These are phyloP conservation scores for Globisporangium sylvaticum DNA, from an alignment of 352 stramenopile species.

Conservation along the genomic window DNA sequence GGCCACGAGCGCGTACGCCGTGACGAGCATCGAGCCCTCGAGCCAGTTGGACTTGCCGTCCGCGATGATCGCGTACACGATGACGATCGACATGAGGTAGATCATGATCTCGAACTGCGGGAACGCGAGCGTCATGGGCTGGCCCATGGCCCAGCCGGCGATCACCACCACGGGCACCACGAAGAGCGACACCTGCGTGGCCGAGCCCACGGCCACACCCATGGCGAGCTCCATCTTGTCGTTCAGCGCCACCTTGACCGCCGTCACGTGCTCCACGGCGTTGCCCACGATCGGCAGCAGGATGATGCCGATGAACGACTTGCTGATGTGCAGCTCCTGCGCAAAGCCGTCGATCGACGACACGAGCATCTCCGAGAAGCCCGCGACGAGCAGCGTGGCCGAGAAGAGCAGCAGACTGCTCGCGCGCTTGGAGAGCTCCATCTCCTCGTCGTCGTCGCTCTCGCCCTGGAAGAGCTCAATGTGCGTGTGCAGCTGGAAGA, in stretches of 20 bases:
- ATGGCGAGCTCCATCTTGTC: constrained; percentile 99
- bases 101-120: constrained; percentile 95
- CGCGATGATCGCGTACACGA: constrained; percentile 91
- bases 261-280: constrained; percentile 97
- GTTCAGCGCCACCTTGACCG: constrained; percentile 95
- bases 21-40: constrained; percentile 89
- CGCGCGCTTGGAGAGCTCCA: constrained; percentile 75
- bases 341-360: constrained; percentile 79
- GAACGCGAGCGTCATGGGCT: constrained; percentile 95
- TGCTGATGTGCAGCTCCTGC: constrained; percentile 58
- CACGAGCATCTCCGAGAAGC: constrained; percentile 94
- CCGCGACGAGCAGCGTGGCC: constrained; percentile 88
- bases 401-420: constrained; percentile 77
- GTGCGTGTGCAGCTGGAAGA: constrained; percentile 96
- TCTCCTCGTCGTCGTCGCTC: constrained; percentile 58
- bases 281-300: constrained; percentile 97
- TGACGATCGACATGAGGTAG: constrained; percentile 95
- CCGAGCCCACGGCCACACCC: constrained; percentile 96
- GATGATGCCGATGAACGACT: constrained; percentile 93
- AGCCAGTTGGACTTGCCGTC: constrained; percentile 92
- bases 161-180: constrained; percentile 95
- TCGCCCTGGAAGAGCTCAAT: constrained; percentile 88
- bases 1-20: constrained; percentile 86
- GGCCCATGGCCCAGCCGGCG: constrained; percentile 91
- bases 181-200: constrained; percentile 96